These are phyloP conservation scores for Mucor mucedo DNA, from an alignment of 371 early-diverging fungal genomes.

Conservation along the genomic window DNA sequence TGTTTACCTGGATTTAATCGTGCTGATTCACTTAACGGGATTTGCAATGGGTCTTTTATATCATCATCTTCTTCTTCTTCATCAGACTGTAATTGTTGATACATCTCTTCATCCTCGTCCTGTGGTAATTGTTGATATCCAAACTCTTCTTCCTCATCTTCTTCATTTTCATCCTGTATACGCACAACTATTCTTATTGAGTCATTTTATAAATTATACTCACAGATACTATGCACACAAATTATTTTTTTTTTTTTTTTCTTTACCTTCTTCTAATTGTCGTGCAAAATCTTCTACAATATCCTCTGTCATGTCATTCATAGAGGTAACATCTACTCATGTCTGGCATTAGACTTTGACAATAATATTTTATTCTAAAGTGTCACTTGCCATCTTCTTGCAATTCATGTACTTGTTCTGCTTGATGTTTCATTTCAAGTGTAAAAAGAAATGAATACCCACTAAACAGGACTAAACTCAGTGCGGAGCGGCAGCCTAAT, in stretches of 20 bases:
- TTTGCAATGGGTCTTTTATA: constrained; percentile 17
- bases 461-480: too few species aligned
- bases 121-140: constrained; percentile 43
- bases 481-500: too few species aligned
- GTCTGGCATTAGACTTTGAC: neutral
- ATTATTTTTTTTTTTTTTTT: neutral
- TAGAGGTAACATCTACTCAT: neutral
- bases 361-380: too few species aligned
- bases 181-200: constrained; percentile 17
- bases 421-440: too few species aligned
- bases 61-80: constrained; percentile 27
- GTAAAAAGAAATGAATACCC: too few species aligned
- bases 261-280: constrained; percentile 41
- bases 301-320: constrained; percentile 17
- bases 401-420: too few species aligned
- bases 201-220: too few species aligned
- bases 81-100: constrained; percentile 20
- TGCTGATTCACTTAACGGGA: constrained; percentile 24
- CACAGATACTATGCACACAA: neutral
- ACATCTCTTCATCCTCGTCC: constrained; percentile 31
- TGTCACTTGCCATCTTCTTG: too few species aligned
- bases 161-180: constrained; percentile 23
- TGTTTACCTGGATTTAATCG: constrained; percentile 28
- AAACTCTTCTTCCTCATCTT: constrained; percentile 21
- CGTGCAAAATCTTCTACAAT: constrained; percentile 45